Conservation (phyloP, 2,329 filamentous ascomycete species). For the Fusarium keratoplasticum region DNA sequence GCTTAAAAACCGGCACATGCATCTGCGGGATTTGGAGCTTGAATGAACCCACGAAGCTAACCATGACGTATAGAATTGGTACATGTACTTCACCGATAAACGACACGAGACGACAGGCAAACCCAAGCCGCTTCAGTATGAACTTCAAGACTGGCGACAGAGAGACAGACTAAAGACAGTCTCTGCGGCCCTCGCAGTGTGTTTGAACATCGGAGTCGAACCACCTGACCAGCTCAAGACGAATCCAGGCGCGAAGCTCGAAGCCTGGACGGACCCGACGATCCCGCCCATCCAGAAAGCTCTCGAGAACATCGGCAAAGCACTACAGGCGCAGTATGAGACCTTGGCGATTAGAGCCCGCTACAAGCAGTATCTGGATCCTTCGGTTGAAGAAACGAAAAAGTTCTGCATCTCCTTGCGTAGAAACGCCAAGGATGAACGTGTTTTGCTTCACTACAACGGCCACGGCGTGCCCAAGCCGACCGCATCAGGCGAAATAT, state of each 20-base stretch:
- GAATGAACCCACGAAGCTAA: conserved; percentile 21
- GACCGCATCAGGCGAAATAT: conserved; percentile 95
- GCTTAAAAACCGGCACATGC: neutral
- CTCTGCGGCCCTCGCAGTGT: conserved; percentile 92
- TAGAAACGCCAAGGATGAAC: conserved; percentile 93
- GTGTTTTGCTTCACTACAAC: conserved; percentile 98
- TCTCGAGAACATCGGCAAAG: conserved; percentile 94
- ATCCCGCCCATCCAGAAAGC: conserved; percentile 83
- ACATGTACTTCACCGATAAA: conserved; percentile 99
- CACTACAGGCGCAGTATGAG: conserved; percentile 96
- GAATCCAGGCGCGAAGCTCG: conserved; percentile 89
- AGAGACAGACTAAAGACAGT: conserved; percentile 96
- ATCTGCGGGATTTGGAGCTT: neutral
- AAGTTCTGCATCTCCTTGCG: conserved; percentile 93
- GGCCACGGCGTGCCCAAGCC: conserved; percentile 97
- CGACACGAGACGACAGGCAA: conserved; percentile 94
- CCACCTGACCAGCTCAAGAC: conserved; percentile 98
- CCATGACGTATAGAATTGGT: conserved; percentile 78
- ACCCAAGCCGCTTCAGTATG: conserved; percentile 74
- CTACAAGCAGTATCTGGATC: conserved; percentile 97
- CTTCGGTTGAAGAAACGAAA: conserved; percentile 96
- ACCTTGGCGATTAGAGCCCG: conserved; percentile 94
- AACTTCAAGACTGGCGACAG: conserved; percentile 96
- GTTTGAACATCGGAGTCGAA: conserved; percentile 96
- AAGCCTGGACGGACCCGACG: conserved; percentile 96